A percentile compares a stretch with the other conserved stretches of the same genome.
phyloP scores from a whole-genome alignment of 371 early-diverging fungal genomes.

The Nematocida ironsii region DNA sequence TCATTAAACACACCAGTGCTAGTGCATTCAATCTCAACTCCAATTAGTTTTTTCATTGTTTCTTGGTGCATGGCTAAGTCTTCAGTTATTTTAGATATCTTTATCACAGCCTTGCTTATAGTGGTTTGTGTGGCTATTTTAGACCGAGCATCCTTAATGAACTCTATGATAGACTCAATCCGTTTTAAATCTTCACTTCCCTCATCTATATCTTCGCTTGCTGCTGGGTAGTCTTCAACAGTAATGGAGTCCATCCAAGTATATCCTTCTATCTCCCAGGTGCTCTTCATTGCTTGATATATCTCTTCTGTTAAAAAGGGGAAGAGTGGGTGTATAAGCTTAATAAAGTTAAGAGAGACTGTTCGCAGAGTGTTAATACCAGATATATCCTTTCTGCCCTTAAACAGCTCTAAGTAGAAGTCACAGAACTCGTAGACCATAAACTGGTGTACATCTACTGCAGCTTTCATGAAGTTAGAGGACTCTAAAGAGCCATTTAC shows the following conservation, averaged over 20 bases:
- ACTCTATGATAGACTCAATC: slow-evolving; percentile 20
- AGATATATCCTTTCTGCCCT: slow-evolving; percentile 59
- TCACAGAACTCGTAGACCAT: slow-evolving; percentile 95
- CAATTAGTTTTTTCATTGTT: neutral
- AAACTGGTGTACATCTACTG: slow-evolving; percentile 82
- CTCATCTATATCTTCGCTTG: neutral
- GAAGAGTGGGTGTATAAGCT: slow-evolving; percentile 93
- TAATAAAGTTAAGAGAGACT: slow-evolving; percentile 83
- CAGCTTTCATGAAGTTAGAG: slow-evolving; percentile 89
- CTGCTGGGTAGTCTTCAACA: slow-evolving; percentile 40
- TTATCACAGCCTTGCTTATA: neutral
- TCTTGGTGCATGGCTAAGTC: neutral
- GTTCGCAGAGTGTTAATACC: slow-evolving; percentile 71
- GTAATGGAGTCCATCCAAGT: slow-evolving; percentile 40
- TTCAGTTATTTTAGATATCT: slow-evolving; percentile 4
- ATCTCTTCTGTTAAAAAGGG: slow-evolving; percentile 98
- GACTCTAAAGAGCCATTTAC: slow-evolving; percentile 72
- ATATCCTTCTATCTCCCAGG: slow-evolving; percentile 7
- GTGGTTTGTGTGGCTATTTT: neutral
- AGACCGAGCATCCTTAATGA: slow-evolving; percentile 20
- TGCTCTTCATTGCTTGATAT: slow-evolving; percentile 68
- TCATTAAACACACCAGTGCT: neutral
- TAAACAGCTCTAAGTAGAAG: slow-evolving; percentile 79
- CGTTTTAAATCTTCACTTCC: neutral
- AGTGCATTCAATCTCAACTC: neutral